These are phyloP conservation scores for Alternaria sp. DNA, from an alignment of 2,329 filamentous ascomycete genomes.

Conservation along the genomic window DNA sequence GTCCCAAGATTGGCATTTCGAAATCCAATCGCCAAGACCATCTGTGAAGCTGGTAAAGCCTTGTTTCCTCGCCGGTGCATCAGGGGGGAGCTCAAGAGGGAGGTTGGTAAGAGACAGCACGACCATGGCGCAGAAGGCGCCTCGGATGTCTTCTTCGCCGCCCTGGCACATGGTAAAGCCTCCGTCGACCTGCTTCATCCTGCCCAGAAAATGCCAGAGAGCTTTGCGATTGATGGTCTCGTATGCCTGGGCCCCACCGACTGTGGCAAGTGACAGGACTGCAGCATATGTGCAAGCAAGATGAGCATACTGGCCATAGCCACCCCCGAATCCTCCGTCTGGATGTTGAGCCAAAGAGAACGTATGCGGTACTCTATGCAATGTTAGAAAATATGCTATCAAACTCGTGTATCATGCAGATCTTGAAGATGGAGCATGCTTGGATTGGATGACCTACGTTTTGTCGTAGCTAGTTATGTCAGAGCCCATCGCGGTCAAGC, in stretches of 20 bases:
- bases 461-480: slow-evolving; percentile 72
- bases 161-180: slow-evolving; percentile 88
- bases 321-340: slow-evolving; percentile 87
- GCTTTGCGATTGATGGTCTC: slow-evolving; percentile 79
- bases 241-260: slow-evolving; percentile 77
- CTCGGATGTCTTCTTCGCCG: slow-evolving; percentile 92
- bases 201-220: slow-evolving; percentile 91
- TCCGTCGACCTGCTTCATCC: slow-evolving; percentile 84
- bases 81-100: slow-evolving; percentile 77
- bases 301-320: slow-evolving; percentile 90
- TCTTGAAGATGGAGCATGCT: not conserved
- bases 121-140: slow-evolving; percentile 89
- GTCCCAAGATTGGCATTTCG: slow-evolving; percentile 92
- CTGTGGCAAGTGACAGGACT: slow-evolving; percentile 78
- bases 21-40: slow-evolving; percentile 80
- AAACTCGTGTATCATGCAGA: not conserved
- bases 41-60: slow-evolving; percentile 74
- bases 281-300: slow-evolving; percentile 88
- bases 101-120: slow-evolving; percentile 84
- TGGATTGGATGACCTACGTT: slow-evolving; percentile 56
- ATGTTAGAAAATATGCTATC: slow-evolving; percentile 20
- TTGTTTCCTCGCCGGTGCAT: slow-evolving; percentile 65
- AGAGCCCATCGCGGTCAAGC: slow-evolving; percentile 77
- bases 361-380: slow-evolving; percentile 70
- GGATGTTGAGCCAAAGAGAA: slow-evolving; percentile 82